A percentile compares a stretch with the other conserved stretches of the same genome.
These are phyloP conservation scores for Aspergillus wentii DNA, from an alignment of 495 filamentous ascomycete species.

Conservation along the genomic window DNA sequence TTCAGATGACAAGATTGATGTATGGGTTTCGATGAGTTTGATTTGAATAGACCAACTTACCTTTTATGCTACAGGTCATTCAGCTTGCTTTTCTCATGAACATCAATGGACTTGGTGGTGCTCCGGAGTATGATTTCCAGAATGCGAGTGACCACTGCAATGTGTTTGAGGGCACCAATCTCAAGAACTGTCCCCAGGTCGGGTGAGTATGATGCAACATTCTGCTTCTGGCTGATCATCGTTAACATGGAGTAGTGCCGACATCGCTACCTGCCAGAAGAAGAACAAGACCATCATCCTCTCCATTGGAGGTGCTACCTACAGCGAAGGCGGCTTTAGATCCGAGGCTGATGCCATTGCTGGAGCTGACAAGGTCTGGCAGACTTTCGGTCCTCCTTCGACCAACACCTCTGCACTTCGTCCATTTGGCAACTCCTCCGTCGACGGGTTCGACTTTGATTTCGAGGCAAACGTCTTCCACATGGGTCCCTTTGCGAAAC, in stretches of 20 bases:
- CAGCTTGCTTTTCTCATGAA: slow-evolving; percentile 57
- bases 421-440: slow-evolving; percentile 57
- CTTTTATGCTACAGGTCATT: slow-evolving; percentile 42
- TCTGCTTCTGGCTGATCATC: too few species aligned
- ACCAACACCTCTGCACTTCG: slow-evolving; percentile 33
- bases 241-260: slow-evolving; percentile 31
- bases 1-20: slow-evolving; percentile 35
- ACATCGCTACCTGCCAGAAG: slow-evolving; percentile 62
- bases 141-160: slow-evolving; percentile 55
- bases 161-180: slow-evolving; percentile 47
- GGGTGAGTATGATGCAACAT: slow-evolving; percentile 47
- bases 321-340: slow-evolving; percentile 57
- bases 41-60: too few species aligned
- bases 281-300: slow-evolving; percentile 62
- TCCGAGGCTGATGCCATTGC: slow-evolving; percentile 43
- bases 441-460: slow-evolving; percentile 74
- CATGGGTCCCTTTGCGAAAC: slow-evolving; percentile 51
- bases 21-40: too few species aligned
- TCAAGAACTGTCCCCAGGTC: slow-evolving; percentile 58
- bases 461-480: slow-evolving; percentile 47
- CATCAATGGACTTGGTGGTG: slow-evolving; percentile 44
- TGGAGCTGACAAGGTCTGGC: slow-evolving; percentile 60
- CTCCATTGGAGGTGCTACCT: slow-evolving; percentile 61
- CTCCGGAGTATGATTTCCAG: slow-evolving; percentile 56
- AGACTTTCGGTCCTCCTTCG: slow-evolving; percentile 56